Percentiles rank a stretch among this genome's conserved stretches.
Conservation (phyloP, 2,329 filamentous ascomycete species). For the Aspergillus sp. region DNA sequence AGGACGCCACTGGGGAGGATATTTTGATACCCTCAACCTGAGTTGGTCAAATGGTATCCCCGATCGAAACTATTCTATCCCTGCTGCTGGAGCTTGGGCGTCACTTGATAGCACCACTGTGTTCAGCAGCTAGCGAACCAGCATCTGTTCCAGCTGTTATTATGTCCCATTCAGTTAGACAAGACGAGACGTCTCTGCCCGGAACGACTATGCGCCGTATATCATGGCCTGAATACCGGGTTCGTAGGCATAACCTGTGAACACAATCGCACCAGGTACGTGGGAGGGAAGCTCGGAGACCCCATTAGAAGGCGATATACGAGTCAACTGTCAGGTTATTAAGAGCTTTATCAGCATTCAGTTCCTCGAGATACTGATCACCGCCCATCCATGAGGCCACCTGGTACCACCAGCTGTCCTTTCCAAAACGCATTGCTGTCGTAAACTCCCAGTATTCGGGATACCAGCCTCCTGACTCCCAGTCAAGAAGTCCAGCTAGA, state of each 20-base stretch:
- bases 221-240: not conserved
- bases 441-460: slow-evolving; percentile 19
- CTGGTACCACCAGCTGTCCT: slow-evolving; percentile 25
- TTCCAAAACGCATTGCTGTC: slow-evolving; percentile 24
- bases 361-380: slow-evolving; percentile 20
- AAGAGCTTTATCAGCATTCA: slow-evolving; percentile 25
- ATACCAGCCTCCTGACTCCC: slow-evolving; percentile 10
- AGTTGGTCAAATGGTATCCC: too few species aligned
- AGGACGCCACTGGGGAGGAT: too few species aligned
- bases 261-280: slow-evolving; percentile 19
- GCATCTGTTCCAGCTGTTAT: too few species aligned
- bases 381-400: slow-evolving; percentile 24
- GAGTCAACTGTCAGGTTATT: slow-evolving; percentile 27
- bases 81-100: too few species aligned
- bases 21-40: too few species aligned
- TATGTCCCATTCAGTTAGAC: too few species aligned
- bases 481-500: slow-evolving; percentile 15
- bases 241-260: slow-evolving; percentile 14
- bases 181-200: too few species aligned
- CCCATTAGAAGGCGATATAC: slow-evolving; percentile 20
- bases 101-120: too few species aligned
- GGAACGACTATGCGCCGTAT: too few species aligned
- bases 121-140: too few species aligned
- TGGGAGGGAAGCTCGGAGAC: not conserved
- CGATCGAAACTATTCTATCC: too few species aligned